phyloP scores from a whole-genome alignment of 1,139 yeast species.

The Debaryomycetaceae sp. region DNA sequence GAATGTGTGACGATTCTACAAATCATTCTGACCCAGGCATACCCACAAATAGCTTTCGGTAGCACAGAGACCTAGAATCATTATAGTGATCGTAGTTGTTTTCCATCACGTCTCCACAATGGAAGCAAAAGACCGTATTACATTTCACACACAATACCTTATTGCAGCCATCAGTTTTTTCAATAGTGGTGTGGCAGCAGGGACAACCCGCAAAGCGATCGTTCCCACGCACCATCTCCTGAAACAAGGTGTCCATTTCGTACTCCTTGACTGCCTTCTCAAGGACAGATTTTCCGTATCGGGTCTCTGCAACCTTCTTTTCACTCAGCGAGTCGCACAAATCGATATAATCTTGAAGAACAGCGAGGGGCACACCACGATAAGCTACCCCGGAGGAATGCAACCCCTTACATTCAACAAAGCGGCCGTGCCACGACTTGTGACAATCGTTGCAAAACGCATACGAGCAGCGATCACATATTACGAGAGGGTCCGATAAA shows the following conservation, averaged over 20 bases:
- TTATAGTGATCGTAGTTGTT: conserved; percentile 41
- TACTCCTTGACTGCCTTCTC: conserved; percentile 33
- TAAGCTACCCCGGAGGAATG: conserved; percentile 11
- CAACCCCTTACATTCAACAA: conserved; percentile 31
- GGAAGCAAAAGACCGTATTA: conserved; percentile 39
- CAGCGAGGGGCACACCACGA: conserved; percentile 30
- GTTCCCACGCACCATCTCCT: conserved; percentile 30
- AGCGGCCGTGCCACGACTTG: conserved; percentile 59
- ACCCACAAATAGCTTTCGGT: conserved; percentile 45
- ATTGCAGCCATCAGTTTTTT: conserved; percentile 57
- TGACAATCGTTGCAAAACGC: conserved; percentile 54
- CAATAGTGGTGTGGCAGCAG: conserved; percentile 41
- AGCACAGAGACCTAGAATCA: conserved; percentile 32
- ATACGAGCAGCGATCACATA: conserved; percentile 41
- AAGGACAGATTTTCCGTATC: conserved; percentile 40
- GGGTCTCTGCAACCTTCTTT: conserved; percentile 27
- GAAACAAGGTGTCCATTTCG: conserved; percentile 38
- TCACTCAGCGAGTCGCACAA: conserved; percentile 17
- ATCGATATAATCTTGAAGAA: conserved; percentile 28
- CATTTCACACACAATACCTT: conserved; percentile 54
- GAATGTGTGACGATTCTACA: background rate
- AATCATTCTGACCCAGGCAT: conserved; percentile 25
- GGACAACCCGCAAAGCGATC: conserved; percentile 44
- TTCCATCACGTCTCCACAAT: conserved; percentile 38
- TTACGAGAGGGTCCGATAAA: conserved; percentile 40